phyloP scores from a whole-genome alignment of 306 rosid genomes.

The Acacia acuminata region DNA sequence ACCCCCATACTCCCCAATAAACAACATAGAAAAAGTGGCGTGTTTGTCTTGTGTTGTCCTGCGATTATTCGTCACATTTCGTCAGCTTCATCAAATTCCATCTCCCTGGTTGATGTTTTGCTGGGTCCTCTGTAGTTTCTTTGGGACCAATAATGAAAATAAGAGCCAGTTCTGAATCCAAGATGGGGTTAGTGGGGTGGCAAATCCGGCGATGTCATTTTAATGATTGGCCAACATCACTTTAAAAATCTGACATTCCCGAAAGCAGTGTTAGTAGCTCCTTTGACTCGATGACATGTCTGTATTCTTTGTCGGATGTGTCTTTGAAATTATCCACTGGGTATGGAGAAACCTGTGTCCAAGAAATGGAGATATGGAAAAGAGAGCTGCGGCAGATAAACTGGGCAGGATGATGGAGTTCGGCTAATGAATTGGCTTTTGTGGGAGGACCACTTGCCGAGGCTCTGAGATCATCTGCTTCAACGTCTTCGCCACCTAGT shows the following conservation, averaged over 20 bases:
- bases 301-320: constrained; percentile 62
- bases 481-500: constrained; percentile 71
- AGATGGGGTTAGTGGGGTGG: constrained; percentile 44
- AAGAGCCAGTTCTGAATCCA: constrained; percentile 38
- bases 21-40: constrained; percentile 17
- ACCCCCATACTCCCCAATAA: constrained; percentile 36
- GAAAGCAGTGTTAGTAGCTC: constrained; percentile 31
- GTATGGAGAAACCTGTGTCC: constrained; percentile 41
- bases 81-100: neutral
- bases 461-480: constrained; percentile 71
- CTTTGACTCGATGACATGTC: constrained; percentile 50
- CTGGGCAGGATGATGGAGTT: constrained; percentile 71
- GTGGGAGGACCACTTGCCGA: constrained; percentile 96
- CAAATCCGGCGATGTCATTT: constrained; percentile 69
- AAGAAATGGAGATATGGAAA: constrained; percentile 35
- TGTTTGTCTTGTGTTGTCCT: constrained; percentile 19
- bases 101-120: constrained; percentile 22
- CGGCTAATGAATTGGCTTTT: constrained; percentile 61
- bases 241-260: constrained; percentile 45
- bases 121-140: constrained; percentile 39
- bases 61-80: neutral
- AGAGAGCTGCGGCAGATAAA: constrained; percentile 50
- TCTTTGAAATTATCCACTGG: constrained; percentile 80
- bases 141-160: constrained; percentile 49
- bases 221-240: constrained; percentile 84